Evolutionary conservation across 805 yeast species (phyloP), one percentile per base, ranked within the genome.

Genomic region (Candida silvatica): DNA sequence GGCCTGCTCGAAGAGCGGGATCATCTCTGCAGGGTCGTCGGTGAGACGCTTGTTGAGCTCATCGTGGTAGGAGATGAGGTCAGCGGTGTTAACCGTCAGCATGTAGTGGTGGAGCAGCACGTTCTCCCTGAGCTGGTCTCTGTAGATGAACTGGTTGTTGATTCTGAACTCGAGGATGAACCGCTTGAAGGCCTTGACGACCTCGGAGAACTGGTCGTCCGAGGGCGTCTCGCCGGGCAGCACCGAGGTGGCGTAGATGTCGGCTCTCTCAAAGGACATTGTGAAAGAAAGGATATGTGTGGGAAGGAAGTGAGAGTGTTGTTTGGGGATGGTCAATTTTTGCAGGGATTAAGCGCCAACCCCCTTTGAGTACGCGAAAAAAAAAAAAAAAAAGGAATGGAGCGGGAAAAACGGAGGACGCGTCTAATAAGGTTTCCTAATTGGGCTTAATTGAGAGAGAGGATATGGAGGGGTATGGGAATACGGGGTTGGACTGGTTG

Each of bases 41-140:
- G 77, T 60, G 42, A 92, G 66, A 44, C 76, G 75, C 56, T 87
- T 90, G 53, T 86, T 88, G 35, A 92, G 66, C 46, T 84, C 94
- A 51, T 86, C 97, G 51, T 86, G 84, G 62, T 76, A 92, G 6
- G 86, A 79, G 37, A 90, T 81, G 38, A 92, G 62, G 52, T 92
- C 95, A 36, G 81, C 94, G 32, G 84, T 69, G 44, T 83, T 77
- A 8, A 92, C 94, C 3, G 74, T 71, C 34, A 92, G 59, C 27
- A 69, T 71, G 59, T 76, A 88, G 48, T 79, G 75, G 37, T 79
- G 79, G 43, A 85, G 79, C 34, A 90, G 65, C 31, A 94, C 63
- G 57, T 88, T 86, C 49, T 86, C 95, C 46, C 96, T 69, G 37
- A 92, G 66, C 55, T 88, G 95, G 49, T 88, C 96, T 66, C 94